phyloP scores from a whole-genome alignment of 345 rosid species.

The Toxicodendron radicans region DNA sequence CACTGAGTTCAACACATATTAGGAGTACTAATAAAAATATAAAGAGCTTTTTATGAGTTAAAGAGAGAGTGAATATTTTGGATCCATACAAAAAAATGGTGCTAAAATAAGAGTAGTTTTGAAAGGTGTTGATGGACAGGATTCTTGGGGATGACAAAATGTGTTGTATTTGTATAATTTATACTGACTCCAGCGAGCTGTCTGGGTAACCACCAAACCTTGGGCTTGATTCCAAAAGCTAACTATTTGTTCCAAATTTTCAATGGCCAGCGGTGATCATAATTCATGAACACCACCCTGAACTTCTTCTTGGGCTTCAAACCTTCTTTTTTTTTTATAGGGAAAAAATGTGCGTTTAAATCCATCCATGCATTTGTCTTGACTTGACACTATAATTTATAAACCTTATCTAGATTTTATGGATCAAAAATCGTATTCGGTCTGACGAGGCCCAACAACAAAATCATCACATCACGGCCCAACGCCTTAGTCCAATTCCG shows the following conservation, averaged over 20 bases:
- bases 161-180: constrained; percentile 11
- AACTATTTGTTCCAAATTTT: constrained; percentile 24
- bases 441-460: no score
- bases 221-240: constrained; percentile 26
- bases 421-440: no score
- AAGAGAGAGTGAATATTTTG: constrained; percentile 43
- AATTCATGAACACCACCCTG: constrained; percentile 16
- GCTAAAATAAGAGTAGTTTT: constrained; percentile 10
- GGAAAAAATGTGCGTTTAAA: constrained; percentile 15
- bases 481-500: no score
- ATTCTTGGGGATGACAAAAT: constrained; percentile 49
- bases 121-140: constrained; percentile 35
- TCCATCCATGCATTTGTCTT: constrained; percentile 23
- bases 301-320: constrained; percentile 23
- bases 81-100: constrained; percentile 43
- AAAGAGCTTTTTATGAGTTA: constrained; percentile 14
- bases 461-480: no score
- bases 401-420: constrained; percentile 20
- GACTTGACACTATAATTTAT: constrained; percentile 15
- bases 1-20: constrained; percentile 25
- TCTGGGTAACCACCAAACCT: constrained; percentile 24
- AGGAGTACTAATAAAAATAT: constrained; percentile 15
- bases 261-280: constrained; percentile 9
- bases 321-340: constrained; percentile 12
- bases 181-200: constrained; percentile 28